Evolutionary conservation across 306 rosid genomes (phyloP), one percentile per base, ranked within the genome.

Genomic region (Vigna hirtella): DNA sequence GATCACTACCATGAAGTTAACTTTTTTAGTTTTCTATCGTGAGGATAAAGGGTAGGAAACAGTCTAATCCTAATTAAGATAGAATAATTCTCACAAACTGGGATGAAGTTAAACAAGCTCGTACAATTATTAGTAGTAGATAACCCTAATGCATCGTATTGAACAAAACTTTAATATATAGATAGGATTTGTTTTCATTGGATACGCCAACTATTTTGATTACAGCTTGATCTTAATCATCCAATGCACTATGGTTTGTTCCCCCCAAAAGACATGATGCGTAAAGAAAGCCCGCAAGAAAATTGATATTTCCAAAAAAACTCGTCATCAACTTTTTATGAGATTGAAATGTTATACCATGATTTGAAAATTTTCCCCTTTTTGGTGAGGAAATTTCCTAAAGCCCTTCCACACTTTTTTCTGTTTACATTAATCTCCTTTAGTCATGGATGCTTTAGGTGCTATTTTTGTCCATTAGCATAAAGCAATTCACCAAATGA

Each of bases 291-390:
- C 10, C 10, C 7, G 4, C 72, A 76, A 7, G 49, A 48, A 59
- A 58, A 14, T 47, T 58, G 82, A 47, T 32, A 17, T 47, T 47
- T 47, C 8, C 5, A 47, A 47, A 58, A 11, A 42, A 42, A 26
- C 65, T 48, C 18, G 6, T 22, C 15, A 14, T 72, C 63, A 4
- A 49, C 66, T 59, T 80, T 80, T 57, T 20, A 36, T n/a, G 69
- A 15, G 74, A 55, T 55, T 43, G 63, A 47, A 52, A 77, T 68
- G 70, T 57, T 24, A 22, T 18, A 30, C 17, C 15, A 26, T 45
- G 3, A 15, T 45, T 32, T 47, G 3, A 13, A 6, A 61, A 61
- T 8, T 34, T 66, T 66, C 62, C 36, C 64, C 1, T 24, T 55
- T 66, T 32, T 58, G 2, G 6, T 13, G 50, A 12, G 51, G 52